Base-by-base conservation (phyloP, 768 basidiomycete genomes). In the Termitomyces sp. region DNA sequence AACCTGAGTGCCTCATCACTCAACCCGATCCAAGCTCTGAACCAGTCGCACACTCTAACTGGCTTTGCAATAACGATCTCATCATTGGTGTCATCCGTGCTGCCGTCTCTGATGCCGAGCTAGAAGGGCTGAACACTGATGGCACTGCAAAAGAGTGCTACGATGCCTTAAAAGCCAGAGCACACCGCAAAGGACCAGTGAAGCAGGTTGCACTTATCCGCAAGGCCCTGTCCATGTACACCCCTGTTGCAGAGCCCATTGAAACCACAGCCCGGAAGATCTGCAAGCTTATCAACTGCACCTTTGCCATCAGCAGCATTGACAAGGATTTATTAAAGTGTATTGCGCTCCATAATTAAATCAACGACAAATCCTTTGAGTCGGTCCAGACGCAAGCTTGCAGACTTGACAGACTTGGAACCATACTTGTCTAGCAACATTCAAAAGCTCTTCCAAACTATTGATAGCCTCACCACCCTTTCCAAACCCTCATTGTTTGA, bases 351-450 rank as follows among this genome's bases (percentile, higher is more conserved):
- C n/a, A n/a, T n/a, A n/a, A n/a, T n/a, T n/a, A n/a, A n/a, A n/a
- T n/a, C n/a, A n/a, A n/a, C n/a, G n/a, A n/a, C n/a, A n/a, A n/a
- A n/a, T n/a, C n/a, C n/a, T n/a, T n/a, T n/a, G n/a, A n/a, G n/a
- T n/a, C n/a, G n/a, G n/a, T n/a, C n/a, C n/a, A n/a, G n/a, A n/a
- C n/a, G n/a, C n/a, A n/a, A n/a, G n/a, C n/a, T n/a, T n/a, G n/a
- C n/a, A n/a, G n/a, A n/a, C n/a, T n/a, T n/a, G n/a, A n/a, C n/a
- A n/a, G n/a, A n/a, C n/a, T n/a, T n/a, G n/a, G n/a, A n/a, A 9
- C 62, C 63, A 1, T 64, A 54, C 31, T 59, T 45, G 2, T 57
- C 47, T 11, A 22, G 9, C 5, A 22, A 52, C 7, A 48, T 55
- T 2, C 43, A 47, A 10, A 9, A 25, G 4, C 27, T 56, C 27